phyloP scores from a whole-genome alignment of 179 eudicot genomes.

The Nepenthes alata region DNA sequence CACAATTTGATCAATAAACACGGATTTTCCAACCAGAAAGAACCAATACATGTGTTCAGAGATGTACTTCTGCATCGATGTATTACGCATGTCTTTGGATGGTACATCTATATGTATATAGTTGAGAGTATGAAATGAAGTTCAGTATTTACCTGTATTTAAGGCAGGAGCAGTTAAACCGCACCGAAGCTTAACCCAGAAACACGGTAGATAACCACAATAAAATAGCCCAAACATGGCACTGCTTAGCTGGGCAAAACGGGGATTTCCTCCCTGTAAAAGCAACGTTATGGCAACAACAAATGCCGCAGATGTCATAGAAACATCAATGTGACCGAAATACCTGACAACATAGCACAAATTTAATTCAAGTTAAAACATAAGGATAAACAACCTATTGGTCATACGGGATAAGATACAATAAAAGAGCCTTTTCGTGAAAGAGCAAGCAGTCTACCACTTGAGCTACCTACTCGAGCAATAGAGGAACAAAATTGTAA shows the following conservation, averaged over 20 bases:
- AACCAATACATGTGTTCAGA: no score
- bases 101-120: not conserved
- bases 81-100: not conserved
- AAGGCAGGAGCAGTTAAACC: constrained; percentile 71
- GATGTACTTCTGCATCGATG: no score
- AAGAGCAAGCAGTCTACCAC: no score
- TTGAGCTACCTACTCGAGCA: no score
- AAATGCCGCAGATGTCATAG: constrained; percentile 88
- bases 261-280: constrained; percentile 89
- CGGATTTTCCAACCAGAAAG: no score
- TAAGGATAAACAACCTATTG: not conserved
- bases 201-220: constrained; percentile 94
- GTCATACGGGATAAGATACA: not conserved
- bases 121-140: not conserved
- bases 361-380: not conserved
- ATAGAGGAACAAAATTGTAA: no score
- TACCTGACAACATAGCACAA: constrained; percentile 34
- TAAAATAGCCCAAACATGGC: constrained; percentile 91
- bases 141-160: constrained; percentile 56
- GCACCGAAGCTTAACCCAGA: constrained; percentile 96
- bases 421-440: no score
- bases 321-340: constrained; percentile 75
- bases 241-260: constrained; percentile 86
- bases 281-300: constrained; percentile 76
- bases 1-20: no score